Conservation (phyloP, 176 grass and related monocot species). For the Urochloa ruziziensis region DNA sequence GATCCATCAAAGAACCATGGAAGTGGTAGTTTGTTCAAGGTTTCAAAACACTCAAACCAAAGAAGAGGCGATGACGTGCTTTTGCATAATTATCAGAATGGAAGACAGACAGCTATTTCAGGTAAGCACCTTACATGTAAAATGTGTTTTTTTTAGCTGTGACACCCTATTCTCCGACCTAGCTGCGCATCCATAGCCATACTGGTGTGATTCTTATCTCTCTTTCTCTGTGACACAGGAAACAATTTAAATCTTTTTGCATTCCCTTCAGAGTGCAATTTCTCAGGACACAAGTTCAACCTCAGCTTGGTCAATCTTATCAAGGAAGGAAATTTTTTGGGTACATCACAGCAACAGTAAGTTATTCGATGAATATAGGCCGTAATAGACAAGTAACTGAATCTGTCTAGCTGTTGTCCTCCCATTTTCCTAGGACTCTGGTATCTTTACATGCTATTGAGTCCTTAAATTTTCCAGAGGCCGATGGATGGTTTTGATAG, state of each 20-base stretch:
- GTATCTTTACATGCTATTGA: conserved; percentile 21
- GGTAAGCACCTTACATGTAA: background rate
- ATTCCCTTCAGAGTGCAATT: conserved; percentile 97
- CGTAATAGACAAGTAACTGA: background rate
- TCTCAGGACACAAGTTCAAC: conserved; percentile 81
- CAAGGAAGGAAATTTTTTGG: conserved; percentile 61
- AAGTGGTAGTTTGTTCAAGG: conserved; percentile 43
- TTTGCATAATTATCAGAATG: conserved; percentile 34
- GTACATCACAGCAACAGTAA: conserved; percentile 55
- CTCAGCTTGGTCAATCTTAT: conserved; percentile 70
- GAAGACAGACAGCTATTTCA: conserved; percentile 29
- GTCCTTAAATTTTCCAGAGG: conserved; percentile 42
- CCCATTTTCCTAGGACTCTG: background rate
- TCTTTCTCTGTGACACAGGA: conserved; percentile 41
- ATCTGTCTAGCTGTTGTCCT: background rate
- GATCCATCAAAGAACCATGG: conserved; percentile 29
- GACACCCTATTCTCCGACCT: background rate
- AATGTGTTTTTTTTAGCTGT: background rate
- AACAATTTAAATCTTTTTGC: conserved; percentile 79
- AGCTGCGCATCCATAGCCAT: background rate
- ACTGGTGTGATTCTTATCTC: conserved; percentile 16
- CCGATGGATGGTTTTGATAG: conserved; percentile 88
- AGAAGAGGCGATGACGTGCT: conserved; percentile 54
- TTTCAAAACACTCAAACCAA: conserved; percentile 55
- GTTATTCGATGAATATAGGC: conserved; percentile 27